Evolutionary conservation across 176 grass and related monocot genomes (phyloP), one percentile per base, ranked within the genome.

Genomic region (Poa annua): DNA sequence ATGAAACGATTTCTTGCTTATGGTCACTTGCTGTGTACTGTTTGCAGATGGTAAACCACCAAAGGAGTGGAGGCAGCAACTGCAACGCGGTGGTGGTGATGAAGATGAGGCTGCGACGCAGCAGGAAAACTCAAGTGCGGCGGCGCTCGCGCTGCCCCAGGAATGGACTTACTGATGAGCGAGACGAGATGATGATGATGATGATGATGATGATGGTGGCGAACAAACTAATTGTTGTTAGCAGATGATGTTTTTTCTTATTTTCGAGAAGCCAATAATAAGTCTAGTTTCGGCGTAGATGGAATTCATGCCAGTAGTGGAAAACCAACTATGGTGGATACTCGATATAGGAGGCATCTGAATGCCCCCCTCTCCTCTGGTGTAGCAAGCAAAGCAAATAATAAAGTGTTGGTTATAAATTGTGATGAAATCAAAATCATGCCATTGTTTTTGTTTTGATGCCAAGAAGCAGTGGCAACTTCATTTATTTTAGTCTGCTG

Each of bases 101-200:
- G 15, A 59, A 4, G 15, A 59, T 7, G 80, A 33, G 5, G 80
- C 4, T 5, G 0, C 21, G 70, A 29, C 12, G 41, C 41, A 15
- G 21, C 41, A 80, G 65, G 21, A 3, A 16, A 4, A 29, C 44
- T 36, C 73, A 0, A 52, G 51, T 0, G 25, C 47, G 2, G 41
- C 81, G 14, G 4, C 32, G 70, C 34, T 81, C 29, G 44, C 66
- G 79, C 85, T 93, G 54, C 91, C 91, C 0, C 60, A 80, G 48
- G 91, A 93, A 21, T 93, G 91, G 91, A 81, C 83, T 1, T 93
- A 93, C 85, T 86, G 77, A 93, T 13, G 48, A 50, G 45, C 11
- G 74, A 22, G 52, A 22, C 2, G n/a, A 9, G 41, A 29, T 29
- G 24, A 29, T 29, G 80, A 60, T 22, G 68, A 83, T 48, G 80